These are phyloP conservation scores for Podospora sp. DNA, from an alignment of 495 filamentous ascomycete genomes.

Conservation along the genomic window DNA sequence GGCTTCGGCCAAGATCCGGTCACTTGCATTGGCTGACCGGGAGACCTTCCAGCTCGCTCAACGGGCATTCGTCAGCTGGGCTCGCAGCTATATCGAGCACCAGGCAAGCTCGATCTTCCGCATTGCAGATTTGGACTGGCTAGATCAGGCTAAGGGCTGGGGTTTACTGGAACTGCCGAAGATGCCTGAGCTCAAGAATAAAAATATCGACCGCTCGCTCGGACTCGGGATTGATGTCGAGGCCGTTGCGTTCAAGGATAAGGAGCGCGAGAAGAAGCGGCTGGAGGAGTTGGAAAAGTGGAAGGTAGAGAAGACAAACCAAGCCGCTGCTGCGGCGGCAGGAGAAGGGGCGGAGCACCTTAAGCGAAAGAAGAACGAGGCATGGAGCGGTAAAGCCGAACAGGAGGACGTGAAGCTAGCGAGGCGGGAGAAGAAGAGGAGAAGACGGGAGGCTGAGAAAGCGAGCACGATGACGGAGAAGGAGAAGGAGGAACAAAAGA, in stretches of 20 bases:
- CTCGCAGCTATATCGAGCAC: slow-evolving; percentile 88
- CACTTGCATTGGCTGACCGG: slow-evolving; percentile 68
- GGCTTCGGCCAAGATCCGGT: slow-evolving; percentile 59
- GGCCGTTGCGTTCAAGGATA: slow-evolving; percentile 73
- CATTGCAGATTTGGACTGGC: slow-evolving; percentile 79
- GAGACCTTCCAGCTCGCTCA: slow-evolving; percentile 85
- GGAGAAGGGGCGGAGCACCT: slow-evolving; percentile 34
- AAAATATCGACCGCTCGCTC: slow-evolving; percentile 68
- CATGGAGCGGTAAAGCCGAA: slow-evolving; percentile 86
- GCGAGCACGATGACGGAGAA: slow-evolving; percentile 70
- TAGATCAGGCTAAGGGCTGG: slow-evolving; percentile 77
- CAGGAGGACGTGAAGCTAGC: slow-evolving; percentile 63
- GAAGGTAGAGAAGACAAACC: slow-evolving; percentile 32
- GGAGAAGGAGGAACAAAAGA: slow-evolving; percentile 67
- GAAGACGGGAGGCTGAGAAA: slow-evolving; percentile 69
- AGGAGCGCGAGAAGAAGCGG: slow-evolving; percentile 71
- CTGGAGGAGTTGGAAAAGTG: slow-evolving; percentile 47
- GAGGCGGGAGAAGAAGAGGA: slow-evolving; percentile 73
- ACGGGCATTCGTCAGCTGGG: slow-evolving; percentile 89
- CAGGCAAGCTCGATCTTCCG: slow-evolving; percentile 90
- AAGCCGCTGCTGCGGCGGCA: slow-evolving; percentile 48
- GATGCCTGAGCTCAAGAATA: slow-evolving; percentile 86
- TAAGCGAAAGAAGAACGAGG: slow-evolving; percentile 59
- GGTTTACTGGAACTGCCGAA: slow-evolving; percentile 79
- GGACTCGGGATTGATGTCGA: slow-evolving; percentile 83